A percentile compares a stretch with the other conserved stretches of the same genome.
These are phyloP conservation scores for Trichoderma breve DNA, from an alignment of 2,329 filamentous ascomycete genomes.

Conservation along the genomic window DNA sequence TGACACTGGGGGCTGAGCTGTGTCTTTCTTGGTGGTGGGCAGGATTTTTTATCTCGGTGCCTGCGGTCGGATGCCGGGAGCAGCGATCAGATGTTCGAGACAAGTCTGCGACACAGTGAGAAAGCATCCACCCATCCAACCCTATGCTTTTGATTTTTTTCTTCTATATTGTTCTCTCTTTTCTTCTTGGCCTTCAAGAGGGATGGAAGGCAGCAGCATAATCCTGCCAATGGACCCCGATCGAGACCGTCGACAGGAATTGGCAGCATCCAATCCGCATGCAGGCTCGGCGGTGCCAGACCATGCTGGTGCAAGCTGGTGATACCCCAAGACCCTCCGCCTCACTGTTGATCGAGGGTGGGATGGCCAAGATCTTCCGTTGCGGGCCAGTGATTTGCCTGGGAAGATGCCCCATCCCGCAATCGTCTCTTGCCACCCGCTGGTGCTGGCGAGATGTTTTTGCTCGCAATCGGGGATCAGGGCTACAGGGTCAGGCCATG, in stretches of 20 bases:
- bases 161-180: not conserved
- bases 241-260: conserved; percentile 10
- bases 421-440: conserved; percentile 10
- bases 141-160: not conserved
- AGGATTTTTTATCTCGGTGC: not conserved
- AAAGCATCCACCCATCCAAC: not conserved
- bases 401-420: not conserved
- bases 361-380: not conserved
- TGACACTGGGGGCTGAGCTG: not conserved
- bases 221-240: not conserved
- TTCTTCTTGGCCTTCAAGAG: not conserved
- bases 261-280: conserved; percentile 11
- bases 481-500: conserved; percentile 7
- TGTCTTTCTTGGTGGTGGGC: not conserved
- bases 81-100: conserved; percentile 14
- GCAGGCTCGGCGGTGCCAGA: not conserved
- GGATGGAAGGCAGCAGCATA: not conserved
- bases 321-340: not conserved
- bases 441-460: not conserved
- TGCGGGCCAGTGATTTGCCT: not conserved
- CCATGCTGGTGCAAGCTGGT: not conserved
- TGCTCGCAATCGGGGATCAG: too few relatives aligned
- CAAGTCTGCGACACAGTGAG: conserved; percentile 11
- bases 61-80: conserved; percentile 3
- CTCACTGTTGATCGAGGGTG: not conserved